A percentile compares a stretch with the other conserved stretches of the same genome.
Evolutionary conservation across 345 rosid genomes (phyloP).

Genomic region (Psidium guajava): DNA sequence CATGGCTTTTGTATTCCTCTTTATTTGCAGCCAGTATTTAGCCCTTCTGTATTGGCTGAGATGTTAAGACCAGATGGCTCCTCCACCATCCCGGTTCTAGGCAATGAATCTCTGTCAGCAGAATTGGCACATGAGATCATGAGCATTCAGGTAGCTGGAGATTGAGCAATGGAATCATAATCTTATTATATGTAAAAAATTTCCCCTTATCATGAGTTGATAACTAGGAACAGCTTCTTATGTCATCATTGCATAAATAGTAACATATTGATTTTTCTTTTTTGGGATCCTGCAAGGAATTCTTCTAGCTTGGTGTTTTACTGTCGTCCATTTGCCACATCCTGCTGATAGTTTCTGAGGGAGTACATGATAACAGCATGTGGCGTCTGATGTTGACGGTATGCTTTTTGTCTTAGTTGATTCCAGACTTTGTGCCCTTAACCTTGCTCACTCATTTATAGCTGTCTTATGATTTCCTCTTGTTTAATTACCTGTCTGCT

Average conservation of each 20-base stretch:
- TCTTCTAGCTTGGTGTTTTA: conserved; percentile 66
- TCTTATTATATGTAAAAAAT: background rate
- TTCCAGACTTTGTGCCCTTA: background rate
- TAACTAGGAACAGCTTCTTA: background rate
- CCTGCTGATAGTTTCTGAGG: conserved; percentile 74
- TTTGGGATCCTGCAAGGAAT: conserved; percentile 41
- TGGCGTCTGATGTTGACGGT: conserved; percentile 66
- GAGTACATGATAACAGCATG: conserved; percentile 53
- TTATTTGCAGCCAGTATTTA: conserved; percentile 58
- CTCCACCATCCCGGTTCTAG: conserved; percentile 50
- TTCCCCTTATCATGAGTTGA: background rate
- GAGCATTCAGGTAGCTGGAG: conserved; percentile 56
- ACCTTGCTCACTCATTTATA: background rate
- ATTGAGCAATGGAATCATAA: background rate
- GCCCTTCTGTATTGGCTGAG: conserved; percentile 73
- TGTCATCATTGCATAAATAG: background rate
- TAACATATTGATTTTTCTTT: conserved; percentile 7
- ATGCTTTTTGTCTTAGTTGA: conserved; percentile 4
- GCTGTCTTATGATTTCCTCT: background rate
- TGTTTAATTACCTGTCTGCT: background rate
- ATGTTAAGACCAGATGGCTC: conserved; percentile 72
- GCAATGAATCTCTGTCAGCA: conserved; percentile 56
- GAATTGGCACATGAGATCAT: conserved; percentile 80
- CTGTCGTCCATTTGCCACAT: conserved; percentile 75
- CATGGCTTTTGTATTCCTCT: background rate